These are phyloP conservation scores for Paecilomyces fulvus DNA, from an alignment of 2,329 filamentous ascomycete species.

Conservation along the genomic window DNA sequence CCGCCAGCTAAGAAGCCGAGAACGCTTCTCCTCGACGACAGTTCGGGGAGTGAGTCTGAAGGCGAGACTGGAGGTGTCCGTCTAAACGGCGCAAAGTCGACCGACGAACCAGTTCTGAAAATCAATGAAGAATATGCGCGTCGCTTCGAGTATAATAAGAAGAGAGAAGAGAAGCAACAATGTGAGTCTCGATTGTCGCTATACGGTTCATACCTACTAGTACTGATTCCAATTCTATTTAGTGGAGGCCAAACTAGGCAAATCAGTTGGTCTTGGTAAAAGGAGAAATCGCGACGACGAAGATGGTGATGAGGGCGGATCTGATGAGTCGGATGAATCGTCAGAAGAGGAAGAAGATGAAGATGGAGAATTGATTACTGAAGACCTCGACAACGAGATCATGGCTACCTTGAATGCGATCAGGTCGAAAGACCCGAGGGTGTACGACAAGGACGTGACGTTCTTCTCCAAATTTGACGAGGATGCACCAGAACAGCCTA, in stretches of 20 bases:
- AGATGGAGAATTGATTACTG: conserved; percentile 75
- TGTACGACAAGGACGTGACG: conserved; percentile 71
- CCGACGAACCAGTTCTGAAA: conserved; percentile 48
- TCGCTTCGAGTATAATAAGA: conserved; percentile 94
- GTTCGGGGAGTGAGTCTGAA: conserved; percentile 30
- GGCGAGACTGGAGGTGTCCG: conserved; percentile 34
- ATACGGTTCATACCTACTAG: conserved; percentile 4
- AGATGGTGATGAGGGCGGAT: conserved; percentile 41
- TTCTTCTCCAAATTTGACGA: conserved; percentile 67
- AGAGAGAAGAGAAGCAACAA: conserved; percentile 72
- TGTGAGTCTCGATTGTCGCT: conserved; percentile 17
- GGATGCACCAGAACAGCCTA: conserved; percentile 26
- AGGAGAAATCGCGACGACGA: conserved; percentile 19
- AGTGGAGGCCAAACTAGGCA: conserved; percentile 86
- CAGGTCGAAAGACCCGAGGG: conserved; percentile 77
- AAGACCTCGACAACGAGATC: conserved; percentile 78
- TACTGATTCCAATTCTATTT: conserved; percentile 13
- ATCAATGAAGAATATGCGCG: conserved; percentile 87
- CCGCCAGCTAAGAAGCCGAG: conserved; percentile 34
- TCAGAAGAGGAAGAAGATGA: conserved; percentile 83
- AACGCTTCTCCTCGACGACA: conserved; percentile 30
- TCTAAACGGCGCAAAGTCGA: conserved; percentile 18
- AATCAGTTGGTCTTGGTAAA: conserved; percentile 31
- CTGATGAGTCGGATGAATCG: conserved; percentile 54
- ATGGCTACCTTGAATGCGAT: conserved; percentile 80